Evolutionary conservation across 2,329 filamentous ascomycete species (phyloP), one percentile per base, ranked within the genome.

Genomic region (Colletotrichum horii): DNA sequence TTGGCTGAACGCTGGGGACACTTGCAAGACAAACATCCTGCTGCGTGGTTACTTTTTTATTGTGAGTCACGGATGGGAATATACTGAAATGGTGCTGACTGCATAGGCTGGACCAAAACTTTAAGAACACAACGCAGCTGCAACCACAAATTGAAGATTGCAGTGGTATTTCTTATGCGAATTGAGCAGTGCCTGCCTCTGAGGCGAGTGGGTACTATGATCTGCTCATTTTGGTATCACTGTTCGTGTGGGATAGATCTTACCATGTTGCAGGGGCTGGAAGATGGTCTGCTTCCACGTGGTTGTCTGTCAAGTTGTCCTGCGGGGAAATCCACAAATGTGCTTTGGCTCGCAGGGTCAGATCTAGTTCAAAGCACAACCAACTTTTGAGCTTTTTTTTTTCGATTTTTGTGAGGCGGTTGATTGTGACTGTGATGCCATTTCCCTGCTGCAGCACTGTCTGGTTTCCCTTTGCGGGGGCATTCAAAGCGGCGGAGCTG

Each of bases 361-460:
- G n/a, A 24, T 14, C n/a, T 22, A 22, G 22, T 22, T 22, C n/a
- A 52, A 11, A 52, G 5, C 9, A 22, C 8, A 22, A 52, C 1
- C 43, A 22, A 52, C 6, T 3, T 52, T 52, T 8, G n/a, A 22
- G n/a, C n/a, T 22, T 12, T 52, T 6, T 16, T 22, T 24, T n/a
- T n/a, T n/a, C 19, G 2, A 22, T 52, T n/a, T 48, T 12, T 4
- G 4, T 22, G 6, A 22, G 14, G 43, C 6, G 43, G 8, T 24
- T 14, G 1, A 14, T 52, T 14, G 4, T 52, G 43, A 12, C 4
- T 52, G 43, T 11, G 2, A 24, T 52, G 12, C 24, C 0, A 1
- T 22, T 52, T 22, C 6, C 11, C 14, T 0, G 43, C n/a, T 22
- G 12, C n/a, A 22, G 43, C 2, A 22, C 7, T n/a, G 12, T 12